phyloP scores from a whole-genome alignment of 2,329 filamentous ascomycete species.

The Talaromyces sp. region DNA sequence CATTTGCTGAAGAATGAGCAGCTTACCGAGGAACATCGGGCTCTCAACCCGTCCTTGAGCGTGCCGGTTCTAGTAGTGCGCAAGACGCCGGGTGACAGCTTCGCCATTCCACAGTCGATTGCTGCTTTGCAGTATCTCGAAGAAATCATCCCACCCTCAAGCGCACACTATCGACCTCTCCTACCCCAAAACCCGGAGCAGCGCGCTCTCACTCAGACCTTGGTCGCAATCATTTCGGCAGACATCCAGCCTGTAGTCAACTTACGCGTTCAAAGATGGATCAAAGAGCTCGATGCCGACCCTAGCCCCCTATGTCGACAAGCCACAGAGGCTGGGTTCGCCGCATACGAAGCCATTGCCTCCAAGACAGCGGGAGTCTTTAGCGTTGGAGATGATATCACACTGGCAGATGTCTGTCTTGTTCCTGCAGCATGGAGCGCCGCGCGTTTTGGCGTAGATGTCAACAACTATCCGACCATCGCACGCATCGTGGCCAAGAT shows the following conservation, averaged over 20 bases:
- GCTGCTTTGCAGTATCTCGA: slow-evolving; percentile 61
- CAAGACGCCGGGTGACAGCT: slow-evolving; percentile 10
- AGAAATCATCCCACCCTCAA: slow-evolving; percentile 41
- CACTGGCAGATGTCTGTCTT: slow-evolving; percentile 55
- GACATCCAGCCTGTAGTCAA: slow-evolving; percentile 61
- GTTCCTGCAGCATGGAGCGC: slow-evolving; percentile 57
- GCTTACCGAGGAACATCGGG: slow-evolving; percentile 37
- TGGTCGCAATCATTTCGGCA: slow-evolving; percentile 51
- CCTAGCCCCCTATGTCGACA: slow-evolving; percentile 48
- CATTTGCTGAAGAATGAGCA: slow-evolving; percentile 55
- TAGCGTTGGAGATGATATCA: slow-evolving; percentile 53
- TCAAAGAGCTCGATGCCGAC: slow-evolving; percentile 42
- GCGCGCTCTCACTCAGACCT: slow-evolving; percentile 49
- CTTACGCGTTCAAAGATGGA: slow-evolving; percentile 46
- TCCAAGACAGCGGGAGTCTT: slow-evolving; percentile 41
- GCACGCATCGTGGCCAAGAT: slow-evolving; percentile 43
- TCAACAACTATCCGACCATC: slow-evolving; percentile 47
- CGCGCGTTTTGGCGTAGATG: slow-evolving; percentile 50
- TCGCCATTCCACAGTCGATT: slow-evolving; percentile 53
- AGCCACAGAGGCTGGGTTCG: slow-evolving; percentile 50
- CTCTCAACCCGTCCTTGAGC: slow-evolving; percentile 50
- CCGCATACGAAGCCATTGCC: slow-evolving; percentile 50
- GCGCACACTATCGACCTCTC: slow-evolving; percentile 26
- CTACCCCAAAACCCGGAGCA: slow-evolving; percentile 43
- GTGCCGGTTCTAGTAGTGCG: slow-evolving; percentile 50